Evolutionary conservation across 2,329 filamentous ascomycete genomes (phyloP), one percentile per base, ranked within the genome.

Genomic region (Beauveria australis): DNA sequence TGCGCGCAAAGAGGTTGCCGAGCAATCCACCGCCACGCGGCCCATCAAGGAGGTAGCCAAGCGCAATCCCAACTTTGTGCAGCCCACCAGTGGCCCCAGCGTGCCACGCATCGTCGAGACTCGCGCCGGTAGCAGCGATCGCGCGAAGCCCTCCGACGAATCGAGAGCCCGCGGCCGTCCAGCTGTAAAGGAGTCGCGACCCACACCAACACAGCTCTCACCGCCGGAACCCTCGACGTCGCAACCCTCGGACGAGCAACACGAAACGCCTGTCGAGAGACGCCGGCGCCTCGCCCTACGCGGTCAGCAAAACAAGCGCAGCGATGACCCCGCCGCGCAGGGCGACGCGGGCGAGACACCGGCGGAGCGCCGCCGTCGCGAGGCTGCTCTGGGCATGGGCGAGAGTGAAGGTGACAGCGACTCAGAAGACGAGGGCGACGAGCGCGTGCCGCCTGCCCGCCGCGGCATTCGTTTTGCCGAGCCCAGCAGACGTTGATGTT

Each of bases 341-440:
- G 68, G 67, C 2, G 76, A 79, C n/a, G 77, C 77, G 40, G 78
- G 75, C 40, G 89, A 92, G 73, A 92, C 89, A 0, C 86, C 88
- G 0, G 89, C 89, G 0, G 90, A 93, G 72, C 79, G 87, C 61
- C 81, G 88, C 46, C 79, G 90, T 58, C 82, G 90, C 66, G 85
- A 91, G 67, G 89, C 89, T 1, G 90, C 89, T 1, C 75, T 93
- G 1, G 89, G 89, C 10, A 77, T 89, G 63, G 74, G 75, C 18
- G 69, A 72, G 8, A 72, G 71, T 2, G 74, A 70, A 0, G 76
- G 76, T 19, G 77, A 78, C 59, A 82, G 78, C 60, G 80, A 86
- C 40, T 74, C 69, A 30, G 74, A 75, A 26, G 85, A 86, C 26
- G 83, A 85, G 62, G 81, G 84, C 63, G 80, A 76, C 28, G 77